These are phyloP conservation scores for Fusarium pseudonygamai DNA, from an alignment of 2,329 filamentous ascomycete genomes.

Conservation along the genomic window DNA sequence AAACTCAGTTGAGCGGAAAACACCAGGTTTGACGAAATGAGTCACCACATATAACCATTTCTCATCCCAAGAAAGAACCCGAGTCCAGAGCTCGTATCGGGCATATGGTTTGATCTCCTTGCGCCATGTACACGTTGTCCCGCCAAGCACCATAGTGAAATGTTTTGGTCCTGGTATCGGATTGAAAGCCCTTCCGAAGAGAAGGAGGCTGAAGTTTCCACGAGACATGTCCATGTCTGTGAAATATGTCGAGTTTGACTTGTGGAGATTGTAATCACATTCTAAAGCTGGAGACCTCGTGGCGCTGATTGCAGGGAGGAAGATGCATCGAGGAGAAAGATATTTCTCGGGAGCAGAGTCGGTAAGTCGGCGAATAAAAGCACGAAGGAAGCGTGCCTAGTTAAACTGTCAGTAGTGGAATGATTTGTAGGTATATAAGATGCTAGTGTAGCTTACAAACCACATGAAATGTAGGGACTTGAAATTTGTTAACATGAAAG, in stretches of 20 bases:
- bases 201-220: not conserved
- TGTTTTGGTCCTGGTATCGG: not conserved
- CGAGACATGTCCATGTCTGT: not conserved
- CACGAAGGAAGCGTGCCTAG: not conserved
- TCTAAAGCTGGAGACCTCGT: not conserved
- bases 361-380: not conserved
- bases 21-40: not conserved
- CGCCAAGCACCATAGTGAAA: not conserved
- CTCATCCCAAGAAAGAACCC: not conserved
- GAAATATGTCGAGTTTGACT: not conserved
- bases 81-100: not conserved
- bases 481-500: not conserved
- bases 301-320: not conserved
- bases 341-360: not conserved
- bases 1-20: not conserved
- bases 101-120: not conserved
- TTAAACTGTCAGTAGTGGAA: not conserved
- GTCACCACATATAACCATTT: not conserved
- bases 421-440: not conserved
- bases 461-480: not conserved
- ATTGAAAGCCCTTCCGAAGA: not conserved
- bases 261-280: not conserved
- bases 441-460: not conserved
- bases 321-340: not conserved
- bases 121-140: not conserved